These are phyloP conservation scores for Dictyostelium discoideum DNA, from an alignment of 78 protist genomes.

Conservation along the genomic window dicty_2.7 NC_007091.3:4439001-4439500, in stretches of 20 bases:
- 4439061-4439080: background rate
- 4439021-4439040: background rate
- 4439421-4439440: background rate
- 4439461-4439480: too few species aligned
- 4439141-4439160: background rate
- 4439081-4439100: background rate
- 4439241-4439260: too few species aligned
- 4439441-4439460: too few species aligned
- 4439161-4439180: too few species aligned
- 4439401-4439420: background rate
- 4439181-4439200: too few species aligned
- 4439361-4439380: slow-evolving; percentile 47
- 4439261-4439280: background rate
- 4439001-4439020: background rate
- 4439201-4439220: too few species aligned
- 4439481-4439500: too few species aligned
- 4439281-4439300: slow-evolving; percentile 33
- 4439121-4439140: too few species aligned
- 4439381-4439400: background rate
- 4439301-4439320: background rate
- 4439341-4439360: slow-evolving; percentile 32
- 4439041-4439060: background rate
- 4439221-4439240: background rate
- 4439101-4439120: too few species aligned
- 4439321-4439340: background rate